Percentiles rank a stretch among this genome's conserved stretches.
Conservation (phyloP, 495 filamentous ascomycete genomes). For the Neurospora sp. region DNA sequence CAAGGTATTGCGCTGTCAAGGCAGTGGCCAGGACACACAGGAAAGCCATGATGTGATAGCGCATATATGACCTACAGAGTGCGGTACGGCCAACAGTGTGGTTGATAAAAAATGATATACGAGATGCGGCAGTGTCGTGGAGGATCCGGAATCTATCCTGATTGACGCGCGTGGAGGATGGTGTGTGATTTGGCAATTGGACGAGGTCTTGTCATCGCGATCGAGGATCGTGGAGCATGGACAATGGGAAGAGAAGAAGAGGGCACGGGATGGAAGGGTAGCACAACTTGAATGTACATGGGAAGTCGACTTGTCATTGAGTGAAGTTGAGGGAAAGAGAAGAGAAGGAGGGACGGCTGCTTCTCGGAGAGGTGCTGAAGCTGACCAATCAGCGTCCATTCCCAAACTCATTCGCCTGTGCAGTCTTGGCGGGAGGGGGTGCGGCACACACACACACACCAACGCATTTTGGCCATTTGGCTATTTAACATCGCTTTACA, state of each 20-base stretch:
- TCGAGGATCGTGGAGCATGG: background rate
- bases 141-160: background rate
- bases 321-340: background rate
- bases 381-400: background rate
- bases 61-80: background rate
- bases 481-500: too few relatives aligned
- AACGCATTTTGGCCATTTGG: too few relatives aligned
- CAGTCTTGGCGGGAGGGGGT: too few relatives aligned
- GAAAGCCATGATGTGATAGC: background rate
- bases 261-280: background rate
- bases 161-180: background rate
- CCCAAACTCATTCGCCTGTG: too few relatives aligned
- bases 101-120: background rate
- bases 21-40: background rate
- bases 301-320: background rate
- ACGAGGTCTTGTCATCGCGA: background rate
- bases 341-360: background rate
- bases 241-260: background rate
- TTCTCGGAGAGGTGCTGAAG: background rate
- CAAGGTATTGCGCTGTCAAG: background rate
- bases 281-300: background rate
- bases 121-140: background rate
- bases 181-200: background rate
- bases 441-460: too few relatives aligned
- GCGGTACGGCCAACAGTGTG: background rate